A percentile compares a stretch with the other conserved stretches of the same genome.
Conservation (phyloP, 768 basidiomycete species). For the Tulasnella sp. region DNA sequence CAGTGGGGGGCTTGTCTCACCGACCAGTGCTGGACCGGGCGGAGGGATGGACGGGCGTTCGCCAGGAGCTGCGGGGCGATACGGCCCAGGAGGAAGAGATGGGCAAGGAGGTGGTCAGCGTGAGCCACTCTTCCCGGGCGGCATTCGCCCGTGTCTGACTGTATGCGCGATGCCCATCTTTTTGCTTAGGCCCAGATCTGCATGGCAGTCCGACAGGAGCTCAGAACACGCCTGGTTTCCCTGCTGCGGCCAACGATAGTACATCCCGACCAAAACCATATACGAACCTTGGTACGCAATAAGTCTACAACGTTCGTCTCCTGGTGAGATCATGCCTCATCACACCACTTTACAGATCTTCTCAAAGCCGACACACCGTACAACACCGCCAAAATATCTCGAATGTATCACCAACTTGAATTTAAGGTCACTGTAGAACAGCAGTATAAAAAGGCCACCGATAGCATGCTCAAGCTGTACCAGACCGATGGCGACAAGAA, state of each 20-base stretch:
- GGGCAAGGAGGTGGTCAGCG: background rate
- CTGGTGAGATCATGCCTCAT: background rate
- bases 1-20: background rate
- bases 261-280: conserved; percentile 51
- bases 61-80: background rate
- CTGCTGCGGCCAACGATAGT: conserved; percentile 21
- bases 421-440: conserved; percentile 98
- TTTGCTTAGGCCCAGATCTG: background rate
- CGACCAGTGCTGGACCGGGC: background rate
- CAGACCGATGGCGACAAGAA: conserved; percentile 97
- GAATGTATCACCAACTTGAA: conserved; percentile 96
- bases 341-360: conserved; percentile 47
- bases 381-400: conserved; percentile 90
- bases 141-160: background rate
- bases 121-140: conserved; percentile 24
- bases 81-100: background rate
- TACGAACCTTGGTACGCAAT: conserved; percentile 46
- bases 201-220: background rate
- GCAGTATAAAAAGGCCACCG: conserved; percentile 96
- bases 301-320: background rate
- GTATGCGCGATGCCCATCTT: background rate
- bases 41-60: background rate
- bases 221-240: background rate
- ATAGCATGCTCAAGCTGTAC: conserved; percentile 97
- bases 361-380: conserved; percentile 97